phyloP scores from a whole-genome alignment of 2,329 filamentous ascomycete species.

The Teratosphaeria nubilosa region DNA sequence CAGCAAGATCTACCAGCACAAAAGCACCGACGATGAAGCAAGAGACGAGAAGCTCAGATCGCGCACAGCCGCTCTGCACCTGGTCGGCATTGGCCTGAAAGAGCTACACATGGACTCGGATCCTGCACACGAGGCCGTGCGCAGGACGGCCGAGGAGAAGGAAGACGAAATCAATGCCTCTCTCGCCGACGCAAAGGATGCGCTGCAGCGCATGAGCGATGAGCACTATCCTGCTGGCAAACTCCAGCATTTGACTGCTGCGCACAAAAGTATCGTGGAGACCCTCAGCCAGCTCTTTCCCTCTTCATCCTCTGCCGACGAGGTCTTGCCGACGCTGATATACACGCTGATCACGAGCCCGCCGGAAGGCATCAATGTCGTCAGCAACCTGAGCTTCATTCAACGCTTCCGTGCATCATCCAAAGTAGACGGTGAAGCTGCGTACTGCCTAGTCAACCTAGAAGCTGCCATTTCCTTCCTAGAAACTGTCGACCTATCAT shows the following conservation, averaged over 20 bases:
- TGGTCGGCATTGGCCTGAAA: slow-evolving; percentile 83
- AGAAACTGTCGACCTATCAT: slow-evolving; percentile 88
- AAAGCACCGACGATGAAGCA: slow-evolving; percentile 85
- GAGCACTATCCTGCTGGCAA: slow-evolving; percentile 85
- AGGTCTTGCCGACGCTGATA: slow-evolving; percentile 93
- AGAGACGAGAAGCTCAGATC: slow-evolving; percentile 90
- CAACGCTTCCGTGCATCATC: slow-evolving; percentile 78
- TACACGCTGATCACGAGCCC: slow-evolving; percentile 89
- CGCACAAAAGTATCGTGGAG: slow-evolving; percentile 91
- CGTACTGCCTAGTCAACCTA: slow-evolving; percentile 91
- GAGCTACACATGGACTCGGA: slow-evolving; percentile 74
- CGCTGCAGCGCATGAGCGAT: slow-evolving; percentile 72
- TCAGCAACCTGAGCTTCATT: slow-evolving; percentile 92
- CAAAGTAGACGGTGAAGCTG: slow-evolving; percentile 85
- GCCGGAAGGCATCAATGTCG: slow-evolving; percentile 73
- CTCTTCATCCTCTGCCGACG: slow-evolving; percentile 81
- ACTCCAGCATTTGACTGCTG: slow-evolving; percentile 73
- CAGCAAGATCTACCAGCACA: slow-evolving; percentile 79
- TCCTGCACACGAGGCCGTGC: slow-evolving; percentile 43
- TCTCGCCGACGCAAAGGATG: slow-evolving; percentile 56
- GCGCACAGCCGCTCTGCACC: slow-evolving; percentile 75
- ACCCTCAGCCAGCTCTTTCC: slow-evolving; percentile 57
- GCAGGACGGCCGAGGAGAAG: slow-evolving; percentile 43
- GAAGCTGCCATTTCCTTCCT: slow-evolving; percentile 92
- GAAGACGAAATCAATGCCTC: slow-evolving; percentile 56